Base-by-base conservation (phyloP, 257 asterid species). In the Nicotiana tabacum region DNA sequence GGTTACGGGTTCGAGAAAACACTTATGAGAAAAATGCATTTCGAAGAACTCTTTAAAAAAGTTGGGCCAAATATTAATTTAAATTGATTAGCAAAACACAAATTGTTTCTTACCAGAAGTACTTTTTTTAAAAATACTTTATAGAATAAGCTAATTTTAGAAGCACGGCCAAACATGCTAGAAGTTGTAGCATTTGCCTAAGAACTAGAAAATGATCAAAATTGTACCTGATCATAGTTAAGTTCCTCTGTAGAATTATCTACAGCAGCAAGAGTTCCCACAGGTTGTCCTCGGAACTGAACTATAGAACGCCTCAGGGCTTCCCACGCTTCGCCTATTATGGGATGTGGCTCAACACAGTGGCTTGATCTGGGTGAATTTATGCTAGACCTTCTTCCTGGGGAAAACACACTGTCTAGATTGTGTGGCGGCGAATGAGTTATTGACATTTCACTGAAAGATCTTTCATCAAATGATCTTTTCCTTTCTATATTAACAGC, bases 381-480 rank as follows among this genome's bases (percentile, higher is more conserved):
- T 32, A 69, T 11, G 24, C 11, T 12, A 51, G 21, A 15, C 6
- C 56, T 6, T 21, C 77, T 69, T 10, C 89, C 91, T 0, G 95
- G 90, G 33, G 96, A 93, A 77, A 85, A 78, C 16, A 85, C 66
- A 35, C 90, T 83, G 29, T 90, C 97, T 30, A 89, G 78, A 32
- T 66, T 84, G n/a, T 91, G 92, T 84, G 88, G 16, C 88, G 88
- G 2, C 89, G 97, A 92, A 4, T 62, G 74, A 9, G 97, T 74
- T 64, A 92, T 86, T 8, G 97, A 91, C 90, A 94, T 70, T 29
- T 94, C 98, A 78, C 93, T 89, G 70, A 94, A 83, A 32, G 98
- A 94, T 55, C 97, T 89, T 70, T 94, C 98, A 53, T 93, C 98
- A 24, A 94, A 94, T 5, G 98, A 94, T 83, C 97, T 93, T 89